phyloP scores from a whole-genome alignment of 2,329 filamentous ascomycete species.

The Ustilaginoidea virens region DNA sequence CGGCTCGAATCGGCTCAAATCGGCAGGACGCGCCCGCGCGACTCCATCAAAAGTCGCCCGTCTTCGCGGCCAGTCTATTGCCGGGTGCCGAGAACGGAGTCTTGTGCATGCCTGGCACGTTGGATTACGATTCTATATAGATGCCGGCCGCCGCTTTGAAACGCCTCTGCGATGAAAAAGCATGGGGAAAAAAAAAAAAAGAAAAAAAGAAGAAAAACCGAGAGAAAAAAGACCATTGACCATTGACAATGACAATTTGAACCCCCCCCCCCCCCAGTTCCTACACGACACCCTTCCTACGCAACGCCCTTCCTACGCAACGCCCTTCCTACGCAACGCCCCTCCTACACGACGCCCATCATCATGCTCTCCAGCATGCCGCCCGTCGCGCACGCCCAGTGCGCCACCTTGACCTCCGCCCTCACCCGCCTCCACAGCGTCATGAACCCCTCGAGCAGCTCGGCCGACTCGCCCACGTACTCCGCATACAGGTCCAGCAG shows the following conservation, averaged over 20 bases:
- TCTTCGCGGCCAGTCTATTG: too few species aligned
- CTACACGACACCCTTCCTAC: too few species aligned
- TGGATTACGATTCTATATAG: too few species aligned
- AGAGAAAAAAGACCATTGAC: neutral
- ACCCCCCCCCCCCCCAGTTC: too few species aligned
- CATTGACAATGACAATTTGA: too few species aligned
- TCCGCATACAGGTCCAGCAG: slow-evolving; percentile 79
- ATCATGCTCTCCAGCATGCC: slow-evolving; percentile 74
- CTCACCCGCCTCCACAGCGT: slow-evolving; percentile 56
- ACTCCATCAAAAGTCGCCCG: too few species aligned
- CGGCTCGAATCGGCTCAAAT: too few species aligned
- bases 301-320: too few species aligned
- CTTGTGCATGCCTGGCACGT: too few species aligned
- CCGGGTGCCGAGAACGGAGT: too few species aligned
- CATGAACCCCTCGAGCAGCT: slow-evolving; percentile 56
- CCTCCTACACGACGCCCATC: slow-evolving; percentile 5
- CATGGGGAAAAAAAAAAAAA: neutral
- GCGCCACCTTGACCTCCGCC: slow-evolving; percentile 66
- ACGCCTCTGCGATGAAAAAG: slow-evolving; percentile 6
- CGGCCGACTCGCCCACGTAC: slow-evolving; percentile 56
- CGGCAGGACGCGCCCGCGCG: too few species aligned
- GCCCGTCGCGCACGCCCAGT: slow-evolving; percentile 64
- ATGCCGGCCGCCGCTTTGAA: neutral
- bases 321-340: neutral
- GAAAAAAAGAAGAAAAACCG: neutral